These are phyloP conservation scores for Phialemoniopsis sp. DNA, from an alignment of 2,329 filamentous ascomycete genomes.

Conservation along the genomic window DNA sequence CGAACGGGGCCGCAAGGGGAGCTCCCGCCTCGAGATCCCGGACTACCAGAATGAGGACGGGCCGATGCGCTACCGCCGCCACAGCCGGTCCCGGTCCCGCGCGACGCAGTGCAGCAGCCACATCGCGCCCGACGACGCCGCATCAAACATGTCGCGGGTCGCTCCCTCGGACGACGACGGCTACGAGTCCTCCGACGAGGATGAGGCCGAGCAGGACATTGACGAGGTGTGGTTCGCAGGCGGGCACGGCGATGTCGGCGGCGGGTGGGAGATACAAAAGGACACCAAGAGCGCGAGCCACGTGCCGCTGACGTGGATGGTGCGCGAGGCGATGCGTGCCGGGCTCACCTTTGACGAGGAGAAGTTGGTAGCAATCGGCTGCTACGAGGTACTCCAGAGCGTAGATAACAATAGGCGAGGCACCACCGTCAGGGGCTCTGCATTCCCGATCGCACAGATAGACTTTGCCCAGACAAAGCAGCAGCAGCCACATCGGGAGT, in stretches of 20 bases:
- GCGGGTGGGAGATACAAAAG: constrained; percentile 62
- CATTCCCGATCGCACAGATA: not conserved
- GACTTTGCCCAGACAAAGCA: not conserved
- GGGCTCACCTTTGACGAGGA: constrained; percentile 67
- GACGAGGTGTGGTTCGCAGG: constrained; percentile 80
- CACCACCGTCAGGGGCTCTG: not conserved
- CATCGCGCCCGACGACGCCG: constrained; percentile 7
- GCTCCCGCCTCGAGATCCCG: not conserved
- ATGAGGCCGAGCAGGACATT: constrained; percentile 62
- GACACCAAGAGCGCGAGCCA: constrained; percentile 61
- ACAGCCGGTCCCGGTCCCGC: constrained; percentile 25
- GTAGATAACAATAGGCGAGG: not conserved
- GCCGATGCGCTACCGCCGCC: constrained; percentile 36
- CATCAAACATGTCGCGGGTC: constrained; percentile 23
- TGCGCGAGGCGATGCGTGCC: constrained; percentile 53
- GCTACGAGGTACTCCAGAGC: constrained; percentile 39
- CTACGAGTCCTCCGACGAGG: constrained; percentile 31
- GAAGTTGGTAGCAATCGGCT: constrained; percentile 65
- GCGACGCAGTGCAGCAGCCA: constrained; percentile 7
- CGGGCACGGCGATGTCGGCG: constrained; percentile 74
- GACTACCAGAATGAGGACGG: constrained; percentile 14
- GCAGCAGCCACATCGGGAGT: too few species aligned
- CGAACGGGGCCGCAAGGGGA: not conserved
- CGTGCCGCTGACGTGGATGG: constrained; percentile 64
- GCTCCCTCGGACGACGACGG: constrained; percentile 24